A percentile compares a stretch with the other conserved stretches of the same genome.
These are phyloP conservation scores for Alectoria sarmentosa DNA, from an alignment of 495 filamentous ascomycete species.

Conservation along the genomic window DNA sequence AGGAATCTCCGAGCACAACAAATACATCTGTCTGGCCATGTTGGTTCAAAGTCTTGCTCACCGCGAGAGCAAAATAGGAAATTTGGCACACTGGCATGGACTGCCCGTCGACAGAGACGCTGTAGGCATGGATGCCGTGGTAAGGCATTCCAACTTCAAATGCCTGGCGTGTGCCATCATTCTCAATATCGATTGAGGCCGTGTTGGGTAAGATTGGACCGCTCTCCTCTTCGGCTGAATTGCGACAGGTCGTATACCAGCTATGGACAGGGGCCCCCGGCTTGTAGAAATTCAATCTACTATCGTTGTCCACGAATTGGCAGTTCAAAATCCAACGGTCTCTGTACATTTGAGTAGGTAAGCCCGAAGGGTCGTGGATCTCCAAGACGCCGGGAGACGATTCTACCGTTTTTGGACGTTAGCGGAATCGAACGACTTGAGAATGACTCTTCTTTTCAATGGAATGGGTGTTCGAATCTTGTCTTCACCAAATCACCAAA, in stretches of 20 bases:
- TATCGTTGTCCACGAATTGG: constrained; percentile 17
- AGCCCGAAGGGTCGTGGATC: constrained; percentile 14
- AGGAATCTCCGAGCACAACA: constrained; percentile 32
- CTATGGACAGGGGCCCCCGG: constrained; percentile 19
- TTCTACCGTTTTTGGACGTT: constrained; percentile 6
- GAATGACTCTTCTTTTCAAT: neutral
- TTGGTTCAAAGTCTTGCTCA: neutral
- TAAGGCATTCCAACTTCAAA: constrained; percentile 22
- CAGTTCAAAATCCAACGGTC: constrained; percentile 12
- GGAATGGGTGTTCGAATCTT: neutral
- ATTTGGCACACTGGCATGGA: constrained; percentile 11
- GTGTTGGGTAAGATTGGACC: constrained; percentile 4
- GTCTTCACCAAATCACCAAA: neutral
- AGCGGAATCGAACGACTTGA: neutral
- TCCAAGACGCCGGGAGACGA: constrained; percentile 6
- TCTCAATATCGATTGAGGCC: constrained; percentile 14
- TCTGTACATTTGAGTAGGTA: constrained; percentile 2
- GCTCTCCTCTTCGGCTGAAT: constrained; percentile 6
- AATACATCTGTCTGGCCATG: constrained; percentile 15
- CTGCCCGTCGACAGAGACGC: neutral
- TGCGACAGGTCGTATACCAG: constrained; percentile 9
- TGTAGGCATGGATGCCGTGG: constrained; percentile 11
- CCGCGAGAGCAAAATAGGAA: constrained; percentile 21
- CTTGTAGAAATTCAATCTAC: constrained; percentile 18
- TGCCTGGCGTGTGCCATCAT: neutral